A percentile compares a stretch with the other conserved stretches of the same genome.
Conservation (phyloP, 768 basidiomycete genomes). For the Russula olivacea region DNA sequence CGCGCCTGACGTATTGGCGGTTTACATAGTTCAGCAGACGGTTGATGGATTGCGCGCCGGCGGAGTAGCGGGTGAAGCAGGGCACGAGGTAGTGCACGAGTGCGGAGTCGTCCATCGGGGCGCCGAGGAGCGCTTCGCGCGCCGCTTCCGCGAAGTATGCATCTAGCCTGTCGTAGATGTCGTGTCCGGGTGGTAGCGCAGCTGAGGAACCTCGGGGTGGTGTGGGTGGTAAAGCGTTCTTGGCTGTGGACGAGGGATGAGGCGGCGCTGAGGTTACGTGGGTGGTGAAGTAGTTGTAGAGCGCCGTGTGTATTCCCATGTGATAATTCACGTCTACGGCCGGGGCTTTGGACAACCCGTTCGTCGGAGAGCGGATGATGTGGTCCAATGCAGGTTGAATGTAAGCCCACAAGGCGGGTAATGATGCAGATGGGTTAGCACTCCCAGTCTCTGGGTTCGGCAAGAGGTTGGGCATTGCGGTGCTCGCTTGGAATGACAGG, state of each 20-base stretch:
- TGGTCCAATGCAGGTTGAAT: constrained; percentile 70
- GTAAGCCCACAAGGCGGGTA: constrained; percentile 70
- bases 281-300: constrained; percentile 65
- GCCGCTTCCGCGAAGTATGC: constrained; percentile 53
- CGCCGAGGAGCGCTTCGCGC: constrained; percentile 5
- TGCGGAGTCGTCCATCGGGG: constrained; percentile 42
- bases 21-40: constrained; percentile 71
- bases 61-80: constrained; percentile 62
- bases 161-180: constrained; percentile 70
- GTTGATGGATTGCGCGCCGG: constrained; percentile 61
- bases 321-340: constrained; percentile 67
- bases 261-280: constrained; percentile 13
- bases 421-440: constrained; percentile 67
- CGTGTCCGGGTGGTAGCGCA: constrained; percentile 35
- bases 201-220: constrained; percentile 8
- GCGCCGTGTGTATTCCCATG: constrained; percentile 74
- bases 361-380: constrained; percentile 64
- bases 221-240: background rate
- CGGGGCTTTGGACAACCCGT: constrained; percentile 55
- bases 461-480: constrained; percentile 16
- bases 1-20: constrained; percentile 68
- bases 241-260: constrained; percentile 14
- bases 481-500: background rate
- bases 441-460: constrained; percentile 32
- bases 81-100: constrained; percentile 67